A percentile compares a stretch with the other conserved stretches of the same genome.
phyloP scores from a whole-genome alignment of 805 yeast species.

The Wickerhamiella azymoides region DNA sequence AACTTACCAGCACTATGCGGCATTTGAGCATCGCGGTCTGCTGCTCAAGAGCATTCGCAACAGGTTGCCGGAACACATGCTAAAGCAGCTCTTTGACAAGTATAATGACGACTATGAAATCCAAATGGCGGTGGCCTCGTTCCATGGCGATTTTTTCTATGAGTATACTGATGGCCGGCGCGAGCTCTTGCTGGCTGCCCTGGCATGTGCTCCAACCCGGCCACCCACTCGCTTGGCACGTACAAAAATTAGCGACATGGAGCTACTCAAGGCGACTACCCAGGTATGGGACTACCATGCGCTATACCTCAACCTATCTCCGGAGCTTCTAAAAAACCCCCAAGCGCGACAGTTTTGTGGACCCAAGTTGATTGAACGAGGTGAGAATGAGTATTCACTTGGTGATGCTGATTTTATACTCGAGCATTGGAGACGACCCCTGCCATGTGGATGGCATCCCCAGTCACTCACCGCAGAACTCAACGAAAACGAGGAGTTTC shows the following conservation, averaged over 20 bases:
- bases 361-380: no score
- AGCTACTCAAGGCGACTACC: background rate
- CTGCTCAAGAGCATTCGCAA: background rate
- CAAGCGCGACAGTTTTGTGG: no score
- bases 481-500: no score
- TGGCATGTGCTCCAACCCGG: background rate
- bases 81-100: no score
- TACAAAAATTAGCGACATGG: background rate
- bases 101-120: background rate
- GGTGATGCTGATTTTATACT: no score
- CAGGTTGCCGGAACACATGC: background rate
- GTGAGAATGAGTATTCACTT: no score
- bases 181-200: background rate
- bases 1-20: background rate
- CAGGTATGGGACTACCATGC: background rate
- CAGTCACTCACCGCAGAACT: no score
- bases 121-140: background rate
- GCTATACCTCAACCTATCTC: background rate
- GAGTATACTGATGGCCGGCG: background rate
- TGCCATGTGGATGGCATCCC: no score
- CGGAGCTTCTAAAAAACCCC: no score
- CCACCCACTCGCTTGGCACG: background rate
- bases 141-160: background rate
- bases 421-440: no score
- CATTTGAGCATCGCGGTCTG: background rate